Conservation (phyloP, 805 yeast genomes). For the Metschnikowia picachoensis region DNA sequence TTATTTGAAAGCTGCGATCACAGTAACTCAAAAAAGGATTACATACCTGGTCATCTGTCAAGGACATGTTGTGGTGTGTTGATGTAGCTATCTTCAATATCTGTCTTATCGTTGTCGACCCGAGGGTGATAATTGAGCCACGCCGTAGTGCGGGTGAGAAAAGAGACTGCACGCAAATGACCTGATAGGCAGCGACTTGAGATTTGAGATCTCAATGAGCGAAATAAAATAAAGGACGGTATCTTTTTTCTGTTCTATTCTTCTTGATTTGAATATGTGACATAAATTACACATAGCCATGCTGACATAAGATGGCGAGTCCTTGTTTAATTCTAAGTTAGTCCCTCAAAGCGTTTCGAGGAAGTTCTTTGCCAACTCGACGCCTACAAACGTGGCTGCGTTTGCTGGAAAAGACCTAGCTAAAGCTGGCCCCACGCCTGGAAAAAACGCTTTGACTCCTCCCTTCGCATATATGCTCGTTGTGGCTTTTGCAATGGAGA, state of each 20-base stretch:
- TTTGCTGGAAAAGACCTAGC: conserved; percentile 96
- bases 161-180: conserved; percentile 6
- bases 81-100: conserved; percentile 1
- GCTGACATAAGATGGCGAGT: too few species aligned
- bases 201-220: not conserved
- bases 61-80: conserved; percentile 21
- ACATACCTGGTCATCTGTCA: conserved; percentile 32
- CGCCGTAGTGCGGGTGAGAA: conserved; percentile 15
- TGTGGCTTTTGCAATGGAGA: conserved; percentile 63
- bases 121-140: conserved; percentile 17
- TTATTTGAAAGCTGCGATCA: not conserved
- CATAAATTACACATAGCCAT: too few species aligned
- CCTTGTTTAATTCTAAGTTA: too few species aligned
- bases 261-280: too few species aligned
- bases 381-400: conserved; percentile 98
- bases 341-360: conserved; percentile 27
- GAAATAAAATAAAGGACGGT: not conserved
- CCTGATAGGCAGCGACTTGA: not conserved
- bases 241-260: not conserved
- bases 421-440: conserved; percentile 95
- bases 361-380: conserved; percentile 64
- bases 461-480: conserved; percentile 65
- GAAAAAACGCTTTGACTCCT: conserved; percentile 91
- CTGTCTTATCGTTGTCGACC: conserved; percentile 21
- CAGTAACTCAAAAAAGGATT: not conserved